Conservation (phyloP, 2,329 filamentous ascomycete genomes). For the Akanthomyces lecanii region DNA sequence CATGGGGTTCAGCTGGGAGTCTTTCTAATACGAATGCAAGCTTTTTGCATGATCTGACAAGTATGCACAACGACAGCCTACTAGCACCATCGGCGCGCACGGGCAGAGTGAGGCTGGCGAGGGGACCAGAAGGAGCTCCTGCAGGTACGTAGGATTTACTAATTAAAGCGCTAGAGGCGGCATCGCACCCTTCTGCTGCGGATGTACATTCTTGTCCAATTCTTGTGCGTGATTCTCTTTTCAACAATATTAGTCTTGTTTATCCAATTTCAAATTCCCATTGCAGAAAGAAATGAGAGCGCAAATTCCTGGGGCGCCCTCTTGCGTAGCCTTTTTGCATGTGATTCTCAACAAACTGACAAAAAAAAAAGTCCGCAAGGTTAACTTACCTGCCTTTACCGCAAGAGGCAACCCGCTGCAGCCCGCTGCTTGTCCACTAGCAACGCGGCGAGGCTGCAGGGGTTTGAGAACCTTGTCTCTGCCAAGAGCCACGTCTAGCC, state of each 20-base stretch:
- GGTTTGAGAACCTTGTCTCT: not conserved
- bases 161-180: not conserved
- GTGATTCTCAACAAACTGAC: slow-evolving; percentile 17
- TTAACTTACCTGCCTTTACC: not conserved
- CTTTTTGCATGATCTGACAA: too few species aligned
- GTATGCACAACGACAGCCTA: too few species aligned
- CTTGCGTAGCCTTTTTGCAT: slow-evolving; percentile 9
- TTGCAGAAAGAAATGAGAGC: not conserved
- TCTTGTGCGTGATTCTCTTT: not conserved
- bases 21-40: too few species aligned
- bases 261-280: slow-evolving; percentile 1
- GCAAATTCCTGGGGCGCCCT: not conserved
- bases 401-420: slow-evolving; percentile 8
- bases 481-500: not conserved
- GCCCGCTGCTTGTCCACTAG: not conserved
- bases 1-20: too few species aligned
- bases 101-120: too few species aligned
- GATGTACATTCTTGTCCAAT: not conserved
- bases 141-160: not conserved
- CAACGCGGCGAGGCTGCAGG: not conserved
- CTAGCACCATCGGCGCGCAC: too few species aligned
- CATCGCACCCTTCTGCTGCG: not conserved
- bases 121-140: too few species aligned
- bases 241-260: not conserved
- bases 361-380: not conserved